phyloP scores from a whole-genome alignment of 371 early-diverging fungal genomes.

The Mortierella sp. region DNA sequence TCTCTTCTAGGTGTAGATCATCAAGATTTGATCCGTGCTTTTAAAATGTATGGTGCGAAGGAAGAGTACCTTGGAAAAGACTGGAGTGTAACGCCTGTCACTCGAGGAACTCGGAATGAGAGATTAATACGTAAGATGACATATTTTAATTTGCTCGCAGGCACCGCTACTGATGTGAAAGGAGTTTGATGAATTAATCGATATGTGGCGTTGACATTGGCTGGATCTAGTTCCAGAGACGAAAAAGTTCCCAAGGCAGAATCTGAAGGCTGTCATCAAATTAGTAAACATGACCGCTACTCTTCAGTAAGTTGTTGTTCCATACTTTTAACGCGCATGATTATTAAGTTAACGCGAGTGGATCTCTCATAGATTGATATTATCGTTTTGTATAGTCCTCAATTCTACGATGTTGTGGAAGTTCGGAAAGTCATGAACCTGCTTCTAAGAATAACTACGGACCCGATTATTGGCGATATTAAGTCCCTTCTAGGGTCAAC shows the following conservation, averaged over 20 bases:
- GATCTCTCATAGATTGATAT: background rate
- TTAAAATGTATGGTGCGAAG: constrained; percentile 38
- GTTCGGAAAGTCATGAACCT: constrained; percentile 31
- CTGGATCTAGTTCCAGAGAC: constrained; percentile 25
- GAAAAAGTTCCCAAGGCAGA: constrained; percentile 33
- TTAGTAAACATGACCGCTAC: constrained; percentile 47
- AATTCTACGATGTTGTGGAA: constrained; percentile 26
- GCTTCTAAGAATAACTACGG: constrained; percentile 45
- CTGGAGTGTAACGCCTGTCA: constrained; percentile 43
- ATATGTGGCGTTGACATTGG: background rate
- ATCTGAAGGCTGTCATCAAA: constrained; percentile 32
- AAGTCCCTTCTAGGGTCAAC: constrained; percentile 37
- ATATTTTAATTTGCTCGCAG: no score
- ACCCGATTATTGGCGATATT: constrained; percentile 52
- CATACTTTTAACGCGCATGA: background rate
- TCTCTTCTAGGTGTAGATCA: constrained; percentile 36
- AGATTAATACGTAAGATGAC: constrained; percentile 21
- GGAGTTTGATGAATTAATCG: background rate
- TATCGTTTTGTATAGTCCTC: constrained; percentile 19
- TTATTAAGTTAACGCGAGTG: background rate
- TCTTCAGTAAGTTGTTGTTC: constrained; percentile 23
- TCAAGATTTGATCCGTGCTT: constrained; percentile 29
- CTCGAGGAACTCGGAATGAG: constrained; percentile 20
- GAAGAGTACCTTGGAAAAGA: constrained; percentile 21
- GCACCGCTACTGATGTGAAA: background rate